A percentile compares a stretch with the other conserved stretches of the same genome.
These are phyloP conservation scores for Hymenoscyphus albidus DNA, from an alignment of 2,329 filamentous ascomycete genomes.

Conservation along the genomic window DNA sequence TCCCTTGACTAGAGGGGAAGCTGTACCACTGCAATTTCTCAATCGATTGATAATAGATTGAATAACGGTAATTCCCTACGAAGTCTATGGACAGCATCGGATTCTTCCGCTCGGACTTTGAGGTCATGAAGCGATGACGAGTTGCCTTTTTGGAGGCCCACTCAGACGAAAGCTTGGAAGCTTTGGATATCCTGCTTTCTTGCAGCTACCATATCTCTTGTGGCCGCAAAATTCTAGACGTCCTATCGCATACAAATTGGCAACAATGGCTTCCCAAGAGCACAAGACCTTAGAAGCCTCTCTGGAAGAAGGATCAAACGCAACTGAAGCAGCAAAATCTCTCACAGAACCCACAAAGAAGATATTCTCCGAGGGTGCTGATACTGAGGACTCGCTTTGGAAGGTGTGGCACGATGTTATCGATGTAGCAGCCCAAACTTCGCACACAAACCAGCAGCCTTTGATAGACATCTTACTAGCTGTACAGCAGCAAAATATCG, in stretches of 20 bases:
- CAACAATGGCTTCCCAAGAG: constrained; percentile 2
- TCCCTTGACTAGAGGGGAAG: not conserved
- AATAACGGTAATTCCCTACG: not conserved
- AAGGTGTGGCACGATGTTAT: constrained; percentile 26
- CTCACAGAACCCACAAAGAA: constrained; percentile 7
- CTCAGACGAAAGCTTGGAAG: not conserved
- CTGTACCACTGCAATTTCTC: not conserved
- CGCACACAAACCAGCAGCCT: constrained; percentile 21
- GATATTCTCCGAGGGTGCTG: not conserved
- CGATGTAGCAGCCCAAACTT: constrained; percentile 23
- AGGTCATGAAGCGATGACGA: not conserved
- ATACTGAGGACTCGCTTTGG: constrained; percentile 18
- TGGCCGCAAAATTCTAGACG: not conserved
- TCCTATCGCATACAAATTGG: constrained; percentile 1
- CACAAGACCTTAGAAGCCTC: not conserved
- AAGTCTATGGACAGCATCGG: not conserved
- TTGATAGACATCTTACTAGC: constrained; percentile 28
- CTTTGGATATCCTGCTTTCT: not conserved
- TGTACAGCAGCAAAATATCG: constrained; percentile 19
- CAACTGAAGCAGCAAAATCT: not conserved
- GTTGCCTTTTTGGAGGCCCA: not conserved
- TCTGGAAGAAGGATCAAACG: not conserved
- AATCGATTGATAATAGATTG: not conserved
- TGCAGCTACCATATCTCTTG: not conserved
- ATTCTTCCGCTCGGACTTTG: not conserved